Evolutionary conservation across 306 rosid species (phyloP), one percentile per base, ranked within the genome.

Genomic region (Glycine latifolia): DNA sequence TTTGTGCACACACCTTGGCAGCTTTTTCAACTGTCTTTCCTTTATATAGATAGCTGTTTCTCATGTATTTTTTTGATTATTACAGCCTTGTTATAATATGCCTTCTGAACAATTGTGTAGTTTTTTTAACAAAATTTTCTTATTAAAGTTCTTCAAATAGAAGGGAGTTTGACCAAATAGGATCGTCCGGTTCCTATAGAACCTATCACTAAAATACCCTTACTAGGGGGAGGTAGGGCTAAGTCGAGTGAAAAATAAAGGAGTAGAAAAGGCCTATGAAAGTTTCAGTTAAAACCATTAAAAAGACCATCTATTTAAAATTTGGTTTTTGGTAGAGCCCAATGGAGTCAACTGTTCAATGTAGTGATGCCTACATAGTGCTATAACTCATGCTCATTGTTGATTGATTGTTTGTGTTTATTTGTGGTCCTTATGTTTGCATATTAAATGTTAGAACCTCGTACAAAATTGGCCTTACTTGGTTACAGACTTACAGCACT

Each of bases 341-440:
- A 62, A 9, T 26, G 43, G 54, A 1, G 10, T 26, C 7, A 13
- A 47, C 20, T 46, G 69, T 17, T 55, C 55, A 16, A 55, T 73
- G 67, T 41, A 12, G 39, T 10, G 41, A 73, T 39, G 9, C n/a
- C 7, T 4, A 55, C 52, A 39, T 41, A 9, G 53, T 61, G 54
- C 55, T 46, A 43, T 46, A 14, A 75, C 15, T 44, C 17, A 13
- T 47, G 33, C 26, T 16, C 6, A 0, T 49, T 71, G 13, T 50
- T 73, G n/a, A 14, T 61, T 26, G 71, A 3, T 61, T 43, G 61
- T 13, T 48, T 43, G 39, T 61, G 33, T 33, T 61, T 33, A 58
- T 61, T 47, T 61, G 48, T 76, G 33, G 6, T 17, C 43, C 52
- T 71, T 4, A 47, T 58, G 54, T 52, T 61, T 71, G 53, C 44